Conservation (phyloP, 2,329 filamentous ascomycete species). For the Onygena corvina region DNA sequence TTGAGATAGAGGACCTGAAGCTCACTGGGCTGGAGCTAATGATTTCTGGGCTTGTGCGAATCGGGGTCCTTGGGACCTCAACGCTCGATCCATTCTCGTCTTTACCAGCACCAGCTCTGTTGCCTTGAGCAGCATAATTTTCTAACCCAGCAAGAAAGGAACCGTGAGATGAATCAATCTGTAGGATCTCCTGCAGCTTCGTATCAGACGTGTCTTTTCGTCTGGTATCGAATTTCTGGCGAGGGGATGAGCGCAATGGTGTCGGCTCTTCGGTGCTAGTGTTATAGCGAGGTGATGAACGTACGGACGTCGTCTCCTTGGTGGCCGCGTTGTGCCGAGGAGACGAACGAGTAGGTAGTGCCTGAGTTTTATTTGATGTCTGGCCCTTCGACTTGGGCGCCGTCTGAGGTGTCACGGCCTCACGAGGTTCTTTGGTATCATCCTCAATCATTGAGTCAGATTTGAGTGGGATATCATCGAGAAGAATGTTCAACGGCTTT, state of each 20-base stretch:
- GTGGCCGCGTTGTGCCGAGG: neutral
- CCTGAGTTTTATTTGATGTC: neutral
- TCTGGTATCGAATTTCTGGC: too few species aligned
- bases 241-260: too few species aligned
- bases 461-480: constrained; percentile 6
- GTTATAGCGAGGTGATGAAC: too few species aligned
- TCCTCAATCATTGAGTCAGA: neutral
- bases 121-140: neutral
- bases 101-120: neutral
- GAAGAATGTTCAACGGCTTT: constrained; percentile 13
- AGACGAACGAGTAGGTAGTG: neutral
- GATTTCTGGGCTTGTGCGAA: neutral
- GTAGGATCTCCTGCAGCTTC: neutral
- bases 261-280: too few species aligned
- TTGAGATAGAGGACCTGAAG: neutral
- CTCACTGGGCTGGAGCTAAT: neutral
- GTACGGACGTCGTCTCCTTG: too few species aligned
- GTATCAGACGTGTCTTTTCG: neutral
- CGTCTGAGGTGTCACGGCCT: neutral
- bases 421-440: neutral
- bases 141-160: neutral
- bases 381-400: neutral
- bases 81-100: too few species aligned
- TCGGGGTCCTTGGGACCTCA: neutral
- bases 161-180: neutral